Base-by-base conservation (phyloP, 1,139 yeast species). In the Geotrichum fermentans region DNA sequence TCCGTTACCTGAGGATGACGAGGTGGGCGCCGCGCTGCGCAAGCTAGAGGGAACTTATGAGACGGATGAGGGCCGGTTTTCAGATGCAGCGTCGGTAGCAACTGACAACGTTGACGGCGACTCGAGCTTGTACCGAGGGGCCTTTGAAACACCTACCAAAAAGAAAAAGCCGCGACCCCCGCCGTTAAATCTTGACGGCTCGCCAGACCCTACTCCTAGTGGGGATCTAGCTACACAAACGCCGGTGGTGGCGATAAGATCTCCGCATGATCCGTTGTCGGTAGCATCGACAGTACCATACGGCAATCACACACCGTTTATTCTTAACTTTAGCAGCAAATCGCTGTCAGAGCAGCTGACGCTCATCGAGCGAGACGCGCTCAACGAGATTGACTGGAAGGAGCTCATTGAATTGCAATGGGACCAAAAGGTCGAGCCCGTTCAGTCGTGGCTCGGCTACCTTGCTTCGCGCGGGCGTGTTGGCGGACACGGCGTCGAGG, bases 331-430 rank as follows among this genome's bases (percentile, higher is more conserved):
- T 63, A 80, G 77, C 49, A 80, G 96, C 0, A 68, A 71, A 47
- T 69, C 76, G 0, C 69, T 92, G 36, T 88, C 95, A 4, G 76
- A 80, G 51, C 97, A 90, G 60, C 73, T 92, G 66, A 90, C 97
- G 0, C 64, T 85, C 47, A 85, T 92, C 56, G 98, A 92, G 64
- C 74, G 82, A 49, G 97, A 90, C 64, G 78, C 90, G 47, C 66
- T 90, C 32, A 77, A 80, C 48, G 96, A 88, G 58, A 77, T 92
- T 41, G 97, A 90, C 64, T 90, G 97, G 97, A 83, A 82, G 61
- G 96, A 88, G 58, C 73, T 90, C 47, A 75, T 90, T 49, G 94
- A 88, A 58, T 69, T 86, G 56, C 76, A 80, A 51, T 85, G 95
- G 89, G 78, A 78, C 55, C 77, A 78, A 52, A 79, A 80, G 38